These are phyloP conservation scores for Sporothrix sp. DNA, from an alignment of 2,329 filamentous ascomycete species.

Conservation along the genomic window DNA sequence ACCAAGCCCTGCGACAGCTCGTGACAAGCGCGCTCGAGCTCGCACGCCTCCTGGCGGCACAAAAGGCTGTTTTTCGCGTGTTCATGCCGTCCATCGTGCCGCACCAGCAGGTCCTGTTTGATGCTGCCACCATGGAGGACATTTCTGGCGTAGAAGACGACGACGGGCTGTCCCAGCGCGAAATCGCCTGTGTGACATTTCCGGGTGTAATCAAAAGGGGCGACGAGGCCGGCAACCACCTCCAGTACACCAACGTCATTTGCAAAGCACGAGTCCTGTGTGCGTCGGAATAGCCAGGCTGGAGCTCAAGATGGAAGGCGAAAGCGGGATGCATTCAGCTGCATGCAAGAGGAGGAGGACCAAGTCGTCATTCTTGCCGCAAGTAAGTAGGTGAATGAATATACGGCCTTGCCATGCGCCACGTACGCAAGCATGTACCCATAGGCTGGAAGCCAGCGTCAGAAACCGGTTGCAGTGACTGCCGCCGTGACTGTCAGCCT, in stretches of 20 bases:
- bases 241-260: constrained; percentile 54
- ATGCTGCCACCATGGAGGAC: constrained; percentile 54
- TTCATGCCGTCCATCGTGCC: constrained; percentile 44
- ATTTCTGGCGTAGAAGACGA: constrained; percentile 42
- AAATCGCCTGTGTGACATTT: constrained; percentile 54
- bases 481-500: too few relatives aligned
- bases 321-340: not conserved
- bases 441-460: too few relatives aligned
- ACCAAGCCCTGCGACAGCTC: constrained; percentile 43
- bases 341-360: too few relatives aligned
- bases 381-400: too few relatives aligned
- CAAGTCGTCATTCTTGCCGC: too few relatives aligned
- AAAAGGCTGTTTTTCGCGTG: constrained; percentile 48
- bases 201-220: constrained; percentile 55
- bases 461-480: too few relatives aligned
- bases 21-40: constrained; percentile 46
- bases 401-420: too few relatives aligned
- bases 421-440: too few relatives aligned
- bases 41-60: constrained; percentile 45
- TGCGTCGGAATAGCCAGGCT: constrained; percentile 30
- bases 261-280: constrained; percentile 58
- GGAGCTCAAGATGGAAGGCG: not conserved
- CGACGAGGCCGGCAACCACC: constrained; percentile 52
- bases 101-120: constrained; percentile 47
- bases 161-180: constrained; percentile 34